These are phyloP conservation scores for Cenchrus americanus DNA, from an alignment of 176 grass and related monocot genomes.

Conservation along the genomic window DNA sequence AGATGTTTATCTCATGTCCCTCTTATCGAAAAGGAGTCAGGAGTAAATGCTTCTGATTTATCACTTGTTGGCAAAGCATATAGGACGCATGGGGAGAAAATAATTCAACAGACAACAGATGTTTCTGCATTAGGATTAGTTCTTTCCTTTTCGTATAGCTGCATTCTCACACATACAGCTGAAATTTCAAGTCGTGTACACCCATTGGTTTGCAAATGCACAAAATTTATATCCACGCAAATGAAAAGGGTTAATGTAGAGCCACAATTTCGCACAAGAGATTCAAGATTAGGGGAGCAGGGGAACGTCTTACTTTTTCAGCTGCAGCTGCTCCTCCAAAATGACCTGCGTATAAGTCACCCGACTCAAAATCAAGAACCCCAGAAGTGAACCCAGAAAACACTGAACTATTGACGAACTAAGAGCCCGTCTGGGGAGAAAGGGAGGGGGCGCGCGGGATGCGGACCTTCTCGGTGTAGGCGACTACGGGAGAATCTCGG, in stretches of 20 bases:
- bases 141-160: not conserved
- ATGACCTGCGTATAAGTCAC: conserved; percentile 58
- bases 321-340: conserved; percentile 85
- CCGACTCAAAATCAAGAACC: conserved; percentile 32
- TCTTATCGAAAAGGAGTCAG: not conserved
- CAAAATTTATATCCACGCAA: conserved; percentile 3
- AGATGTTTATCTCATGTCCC: not conserved
- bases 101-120: not conserved
- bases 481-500: conserved; percentile 73
- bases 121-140: not conserved
- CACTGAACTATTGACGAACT: not conserved
- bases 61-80: not conserved
- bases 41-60: not conserved
- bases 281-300: not conserved
- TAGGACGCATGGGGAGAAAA: not conserved
- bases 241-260: conserved; percentile 19
- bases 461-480: conserved; percentile 93
- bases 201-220: not conserved
- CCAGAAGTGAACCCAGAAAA: not conserved
- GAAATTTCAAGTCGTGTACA: not conserved
- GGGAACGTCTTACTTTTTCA: conserved; percentile 73
- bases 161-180: not conserved
- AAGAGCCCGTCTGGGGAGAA: conserved; percentile 6
- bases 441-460: not conserved
- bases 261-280: conserved; percentile 23